Percentiles rank a stretch among this genome's conserved stretches.
These are phyloP conservation scores for Dioscorea zingiberensis DNA, from an alignment of 106 monocot genomes.

Conservation along the genomic window DNA sequence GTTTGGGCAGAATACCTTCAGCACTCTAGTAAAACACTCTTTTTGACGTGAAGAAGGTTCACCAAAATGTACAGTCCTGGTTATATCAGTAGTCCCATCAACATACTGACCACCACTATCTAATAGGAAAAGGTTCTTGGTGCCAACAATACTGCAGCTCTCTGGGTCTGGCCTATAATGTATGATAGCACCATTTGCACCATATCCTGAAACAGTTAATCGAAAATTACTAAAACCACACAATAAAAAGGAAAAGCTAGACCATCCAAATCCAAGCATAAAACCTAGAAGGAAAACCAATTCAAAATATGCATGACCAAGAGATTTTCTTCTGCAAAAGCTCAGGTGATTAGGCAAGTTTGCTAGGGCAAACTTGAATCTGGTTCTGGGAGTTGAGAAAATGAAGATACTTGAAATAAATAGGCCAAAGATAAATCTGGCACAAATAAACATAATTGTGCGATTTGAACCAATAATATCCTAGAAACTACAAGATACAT, in stretches of 20 bases:
- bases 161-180: slow-evolving; percentile 68
- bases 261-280: neutral
- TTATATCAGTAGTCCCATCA: slow-evolving; percentile 94
- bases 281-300: too few species aligned
- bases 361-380: too few species aligned
- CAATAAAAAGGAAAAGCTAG: neutral
- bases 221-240: neutral
- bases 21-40: slow-evolving; percentile 94
- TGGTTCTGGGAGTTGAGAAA: too few species aligned
- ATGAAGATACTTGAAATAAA: too few species aligned
- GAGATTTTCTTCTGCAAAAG: too few species aligned
- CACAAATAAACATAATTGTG: too few species aligned
- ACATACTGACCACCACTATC: slow-evolving; percentile 94
- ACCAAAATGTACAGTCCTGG: slow-evolving; percentile 96
- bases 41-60: slow-evolving; percentile 74
- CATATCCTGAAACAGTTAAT: slow-evolving; percentile 60
- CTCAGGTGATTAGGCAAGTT: too few species aligned
- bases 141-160: slow-evolving; percentile 77
- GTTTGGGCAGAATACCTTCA: slow-evolving; percentile 40
- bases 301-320: too few species aligned
- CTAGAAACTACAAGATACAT: too few species aligned
- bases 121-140: slow-evolving; percentile 78
- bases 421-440: too few species aligned
- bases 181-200: slow-evolving; percentile 93
- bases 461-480: too few species aligned